These are phyloP conservation scores for Russula compacta DNA, from an alignment of 768 basidiomycete species.

Conservation along the genomic window DNA sequence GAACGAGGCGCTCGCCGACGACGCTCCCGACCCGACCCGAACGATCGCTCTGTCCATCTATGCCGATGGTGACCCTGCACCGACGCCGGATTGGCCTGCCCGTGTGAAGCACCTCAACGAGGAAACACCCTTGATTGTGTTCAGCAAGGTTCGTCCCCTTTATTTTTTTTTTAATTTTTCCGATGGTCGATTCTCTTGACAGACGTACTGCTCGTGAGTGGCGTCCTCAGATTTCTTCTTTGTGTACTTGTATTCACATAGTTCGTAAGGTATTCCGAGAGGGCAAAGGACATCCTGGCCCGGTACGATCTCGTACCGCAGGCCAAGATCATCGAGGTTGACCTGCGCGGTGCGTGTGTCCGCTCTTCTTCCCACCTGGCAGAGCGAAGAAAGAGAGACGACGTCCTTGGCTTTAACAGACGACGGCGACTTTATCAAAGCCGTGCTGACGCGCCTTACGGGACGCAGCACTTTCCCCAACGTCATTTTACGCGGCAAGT, in stretches of 20 bases:
- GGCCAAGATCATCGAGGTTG: constrained; percentile 68
- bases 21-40: constrained; percentile 32
- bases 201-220: constrained; percentile 73
- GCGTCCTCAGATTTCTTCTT: neutral
- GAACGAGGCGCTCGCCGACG: constrained; percentile 31
- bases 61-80: constrained; percentile 35
- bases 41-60: constrained; percentile 47
- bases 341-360: constrained; percentile 48
- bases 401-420: constrained; percentile 30
- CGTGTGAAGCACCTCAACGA: constrained; percentile 36
- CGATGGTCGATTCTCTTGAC: neutral
- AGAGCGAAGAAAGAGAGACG: neutral
- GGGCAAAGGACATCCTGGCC: constrained; percentile 54
- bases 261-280: constrained; percentile 46
- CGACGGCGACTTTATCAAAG: constrained; percentile 56
- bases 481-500: constrained; percentile 51
- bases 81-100: constrained; percentile 33
- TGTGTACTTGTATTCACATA: neutral
- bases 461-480: constrained; percentile 68
- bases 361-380: neutral
- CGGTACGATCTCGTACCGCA: constrained; percentile 51
- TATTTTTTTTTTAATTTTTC: too few species aligned
- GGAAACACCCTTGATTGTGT: constrained; percentile 60
- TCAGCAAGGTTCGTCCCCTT: constrained; percentile 57
- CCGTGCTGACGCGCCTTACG: constrained; percentile 57